Evolutionary conservation across 179 eudicot genomes (phyloP).

Genomic region (Camellia oleifera): DNA sequence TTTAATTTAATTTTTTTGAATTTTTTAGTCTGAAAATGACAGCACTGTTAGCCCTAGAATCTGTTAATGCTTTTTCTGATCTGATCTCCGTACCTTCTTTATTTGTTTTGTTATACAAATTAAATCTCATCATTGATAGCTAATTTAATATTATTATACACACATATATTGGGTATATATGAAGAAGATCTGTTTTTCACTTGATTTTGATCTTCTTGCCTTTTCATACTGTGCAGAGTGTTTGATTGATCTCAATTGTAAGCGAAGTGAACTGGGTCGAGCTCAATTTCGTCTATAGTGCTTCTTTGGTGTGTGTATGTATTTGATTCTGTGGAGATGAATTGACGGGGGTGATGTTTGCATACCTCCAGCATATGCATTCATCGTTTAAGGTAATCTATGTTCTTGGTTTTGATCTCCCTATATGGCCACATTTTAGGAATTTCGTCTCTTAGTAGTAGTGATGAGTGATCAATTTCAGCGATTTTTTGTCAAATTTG

Average conservation of each 20-base stretch:
- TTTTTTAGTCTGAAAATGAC: not conserved
- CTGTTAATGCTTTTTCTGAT: constrained; percentile 13
- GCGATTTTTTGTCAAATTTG: not conserved
- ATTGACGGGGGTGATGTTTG: not conserved
- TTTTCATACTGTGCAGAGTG: not conserved
- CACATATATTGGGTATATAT: not conserved
- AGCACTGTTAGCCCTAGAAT: constrained; percentile 15
- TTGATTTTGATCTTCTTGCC: not conserved
- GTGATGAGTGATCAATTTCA: not conserved
- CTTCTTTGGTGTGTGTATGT: not conserved
- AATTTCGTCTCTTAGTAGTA: not conserved
- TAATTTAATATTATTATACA: not conserved
- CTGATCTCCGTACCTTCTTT: constrained; percentile 4
- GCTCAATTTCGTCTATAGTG: not conserved
- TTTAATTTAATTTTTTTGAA: too few species aligned
- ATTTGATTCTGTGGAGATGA: not conserved
- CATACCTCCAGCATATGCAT: not conserved
- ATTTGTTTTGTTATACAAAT: not conserved
- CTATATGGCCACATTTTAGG: constrained; percentile 3
- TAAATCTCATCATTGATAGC: not conserved
- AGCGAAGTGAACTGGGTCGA: not conserved
- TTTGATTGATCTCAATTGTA: not conserved
- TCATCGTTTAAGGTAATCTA: not conserved
- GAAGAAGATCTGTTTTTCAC: not conserved
- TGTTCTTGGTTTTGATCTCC: not conserved